phyloP scores from a whole-genome alignment of 176 grass and related monocot genomes.

The Cenchrus americanus region DNA sequence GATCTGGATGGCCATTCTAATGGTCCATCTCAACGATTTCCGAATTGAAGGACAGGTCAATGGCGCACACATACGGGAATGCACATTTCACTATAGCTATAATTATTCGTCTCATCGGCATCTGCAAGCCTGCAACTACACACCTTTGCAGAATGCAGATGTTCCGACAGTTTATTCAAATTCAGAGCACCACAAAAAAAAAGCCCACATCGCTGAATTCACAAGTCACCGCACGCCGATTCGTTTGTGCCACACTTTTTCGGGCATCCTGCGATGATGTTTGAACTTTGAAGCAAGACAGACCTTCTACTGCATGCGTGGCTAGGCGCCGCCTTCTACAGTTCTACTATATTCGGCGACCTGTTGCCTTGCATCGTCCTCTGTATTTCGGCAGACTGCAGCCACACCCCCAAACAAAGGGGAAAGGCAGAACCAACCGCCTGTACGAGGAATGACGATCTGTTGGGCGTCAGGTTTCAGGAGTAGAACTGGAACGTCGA shows the following conservation, averaged over 20 bases:
- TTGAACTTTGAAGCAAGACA: neutral
- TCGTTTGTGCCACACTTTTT: neutral
- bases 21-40: too few species aligned
- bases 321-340: too few species aligned
- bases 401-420: too few species aligned
- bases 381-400: neutral
- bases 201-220: neutral
- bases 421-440: neutral
- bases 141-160: neutral
- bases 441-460: neutral
- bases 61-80: neutral
- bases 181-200: neutral
- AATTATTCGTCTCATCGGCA: neutral
- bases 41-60: too few species aligned
- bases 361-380: neutral
- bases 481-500: conserved; percentile 55
- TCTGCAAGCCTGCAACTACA: neutral
- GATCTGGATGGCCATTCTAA: too few species aligned
- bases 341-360: neutral
- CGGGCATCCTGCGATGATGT: neutral
- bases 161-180: neutral
- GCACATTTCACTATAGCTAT: neutral
- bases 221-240: neutral
- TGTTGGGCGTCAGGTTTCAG: conserved; percentile 11
- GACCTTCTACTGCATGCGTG: neutral